Evolutionary conservation across 768 basidiomycete genomes (phyloP).

Genomic region (Suillus spraguei): DNA sequence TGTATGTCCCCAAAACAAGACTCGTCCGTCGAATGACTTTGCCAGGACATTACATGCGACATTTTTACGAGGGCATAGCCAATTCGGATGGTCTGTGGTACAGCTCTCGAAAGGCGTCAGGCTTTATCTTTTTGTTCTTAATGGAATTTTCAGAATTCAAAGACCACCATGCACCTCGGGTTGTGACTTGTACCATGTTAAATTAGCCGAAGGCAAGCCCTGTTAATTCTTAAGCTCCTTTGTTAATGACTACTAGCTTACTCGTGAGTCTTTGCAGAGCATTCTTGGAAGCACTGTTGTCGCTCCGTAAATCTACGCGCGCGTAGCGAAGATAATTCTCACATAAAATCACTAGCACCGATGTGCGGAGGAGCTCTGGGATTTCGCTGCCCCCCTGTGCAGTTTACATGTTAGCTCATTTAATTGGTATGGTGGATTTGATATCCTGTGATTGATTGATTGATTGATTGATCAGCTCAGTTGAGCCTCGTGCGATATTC

Average conservation of each 20-base stretch:
- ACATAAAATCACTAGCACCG: background rate
- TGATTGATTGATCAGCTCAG: background rate
- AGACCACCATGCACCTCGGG: background rate
- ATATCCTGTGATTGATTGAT: background rate
- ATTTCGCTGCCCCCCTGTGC: background rate
- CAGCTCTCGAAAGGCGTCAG: background rate
- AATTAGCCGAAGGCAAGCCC: background rate
- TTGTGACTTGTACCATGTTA: background rate
- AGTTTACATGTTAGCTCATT: background rate
- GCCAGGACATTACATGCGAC: too few species aligned
- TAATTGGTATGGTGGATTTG: background rate
- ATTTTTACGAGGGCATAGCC: conserved; percentile 10
- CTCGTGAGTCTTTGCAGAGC: background rate
- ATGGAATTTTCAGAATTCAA: background rate
- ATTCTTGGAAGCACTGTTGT: background rate
- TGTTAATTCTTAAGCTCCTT: background rate
- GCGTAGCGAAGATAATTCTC: background rate
- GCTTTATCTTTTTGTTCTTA: background rate
- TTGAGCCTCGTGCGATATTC: background rate
- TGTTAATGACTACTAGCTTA: background rate
- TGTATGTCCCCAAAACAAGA: background rate
- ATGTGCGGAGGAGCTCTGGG: background rate
- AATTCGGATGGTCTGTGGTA: background rate
- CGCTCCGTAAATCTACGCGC: background rate
- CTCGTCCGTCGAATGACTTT: background rate